Conservation (phyloP, 2,329 filamentous ascomycete genomes). For the Fusarium ramigenum region DNA sequence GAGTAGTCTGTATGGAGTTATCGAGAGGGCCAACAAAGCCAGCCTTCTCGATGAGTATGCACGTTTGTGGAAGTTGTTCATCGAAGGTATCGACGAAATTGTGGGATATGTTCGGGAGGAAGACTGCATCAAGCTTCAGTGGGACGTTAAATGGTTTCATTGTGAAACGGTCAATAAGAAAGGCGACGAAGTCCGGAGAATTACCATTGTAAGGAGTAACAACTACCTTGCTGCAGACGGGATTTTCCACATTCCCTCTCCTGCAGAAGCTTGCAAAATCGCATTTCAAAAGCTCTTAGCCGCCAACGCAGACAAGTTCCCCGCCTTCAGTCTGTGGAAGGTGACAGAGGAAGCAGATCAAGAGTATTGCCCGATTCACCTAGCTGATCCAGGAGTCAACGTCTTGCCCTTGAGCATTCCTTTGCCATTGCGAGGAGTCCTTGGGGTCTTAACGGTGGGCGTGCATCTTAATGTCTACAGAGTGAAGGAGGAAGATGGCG, state of each 20-base stretch:
- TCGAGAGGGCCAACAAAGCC: constrained; percentile 36
- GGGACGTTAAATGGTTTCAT: constrained; percentile 19
- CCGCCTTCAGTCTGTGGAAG: constrained; percentile 34
- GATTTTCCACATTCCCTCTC: constrained; percentile 18
- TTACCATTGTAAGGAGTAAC: constrained; percentile 14
- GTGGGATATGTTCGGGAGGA: constrained; percentile 33
- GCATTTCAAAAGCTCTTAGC: constrained; percentile 26
- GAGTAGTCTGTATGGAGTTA: constrained; percentile 27
- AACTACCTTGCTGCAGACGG: not conserved
- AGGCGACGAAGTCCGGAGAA: not conserved
- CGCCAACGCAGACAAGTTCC: constrained; percentile 39
- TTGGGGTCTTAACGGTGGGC: constrained; percentile 50
- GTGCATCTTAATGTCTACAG: constrained; percentile 52
- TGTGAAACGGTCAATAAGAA: not conserved
- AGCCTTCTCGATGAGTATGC: not conserved
- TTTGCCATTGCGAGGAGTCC: constrained; percentile 46
- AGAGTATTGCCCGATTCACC: constrained; percentile 45
- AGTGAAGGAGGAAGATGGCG: constrained; percentile 34
- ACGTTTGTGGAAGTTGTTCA: constrained; percentile 28
- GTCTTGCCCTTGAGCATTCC: constrained; percentile 43
- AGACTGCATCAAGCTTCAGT: constrained; percentile 19
- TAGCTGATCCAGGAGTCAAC: constrained; percentile 26
- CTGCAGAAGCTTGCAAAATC: not conserved
- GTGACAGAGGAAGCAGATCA: constrained; percentile 9
- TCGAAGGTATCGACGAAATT: constrained; percentile 29